Conservation (phyloP, 2,329 filamentous ascomycete species). For the Neopestalotiopsis sp. region DNA sequence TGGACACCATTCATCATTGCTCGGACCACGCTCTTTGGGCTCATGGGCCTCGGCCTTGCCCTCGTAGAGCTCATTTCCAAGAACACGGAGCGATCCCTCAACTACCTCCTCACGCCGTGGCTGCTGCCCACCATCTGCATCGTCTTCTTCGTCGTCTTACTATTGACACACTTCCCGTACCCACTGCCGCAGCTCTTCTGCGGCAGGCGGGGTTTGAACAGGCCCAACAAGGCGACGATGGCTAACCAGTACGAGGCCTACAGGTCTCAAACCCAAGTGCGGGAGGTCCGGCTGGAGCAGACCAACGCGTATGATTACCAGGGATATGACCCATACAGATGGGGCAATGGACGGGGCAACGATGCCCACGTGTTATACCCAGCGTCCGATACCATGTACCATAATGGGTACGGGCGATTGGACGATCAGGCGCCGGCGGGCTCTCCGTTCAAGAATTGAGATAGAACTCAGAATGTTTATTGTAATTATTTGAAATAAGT, state of each 20-base stretch:
- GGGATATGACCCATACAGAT: conserved; percentile 6
- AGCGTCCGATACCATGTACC: not conserved
- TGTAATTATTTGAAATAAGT: not conserved
- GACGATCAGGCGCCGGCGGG: not conserved
- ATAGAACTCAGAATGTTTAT: not conserved
- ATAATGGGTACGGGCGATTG: conserved; percentile 3
- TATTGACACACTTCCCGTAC: conserved; percentile 15
- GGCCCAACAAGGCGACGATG: not conserved
- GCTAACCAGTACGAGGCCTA: not conserved
- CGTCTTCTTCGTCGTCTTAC: conserved; percentile 29
- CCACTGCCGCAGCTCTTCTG: not conserved
- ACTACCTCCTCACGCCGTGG: conserved; percentile 28
- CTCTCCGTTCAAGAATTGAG: not conserved
- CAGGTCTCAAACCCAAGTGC: not conserved
- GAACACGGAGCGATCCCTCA: conserved; percentile 18
- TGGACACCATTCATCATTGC: conserved; percentile 31
- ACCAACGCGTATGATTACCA: conserved; percentile 2
- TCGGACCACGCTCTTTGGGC: conserved; percentile 26
- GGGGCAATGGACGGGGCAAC: not conserved
- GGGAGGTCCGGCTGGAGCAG: not conserved
- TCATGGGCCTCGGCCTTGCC: conserved; percentile 27
- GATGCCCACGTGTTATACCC: not conserved
- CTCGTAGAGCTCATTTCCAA: conserved; percentile 26
- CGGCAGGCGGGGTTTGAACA: not conserved
- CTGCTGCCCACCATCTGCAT: conserved; percentile 32